These are phyloP conservation scores for Blastobotrys apis DNA, from an alignment of 1,139 yeast species.

Conservation along the genomic window DNA sequence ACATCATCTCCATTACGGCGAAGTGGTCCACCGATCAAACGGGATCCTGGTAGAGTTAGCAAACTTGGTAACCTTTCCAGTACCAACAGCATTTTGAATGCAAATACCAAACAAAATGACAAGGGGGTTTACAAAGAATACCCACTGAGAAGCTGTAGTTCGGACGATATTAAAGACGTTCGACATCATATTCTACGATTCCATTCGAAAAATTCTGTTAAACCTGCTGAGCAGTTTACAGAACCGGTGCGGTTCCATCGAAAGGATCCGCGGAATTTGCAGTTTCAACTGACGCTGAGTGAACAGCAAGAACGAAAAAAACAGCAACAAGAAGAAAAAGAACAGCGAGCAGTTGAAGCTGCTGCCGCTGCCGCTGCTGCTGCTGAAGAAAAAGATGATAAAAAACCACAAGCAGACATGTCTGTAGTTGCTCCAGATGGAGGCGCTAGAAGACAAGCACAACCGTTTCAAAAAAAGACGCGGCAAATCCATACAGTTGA, in stretches of 20 bases:
- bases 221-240: constrained; percentile 65
- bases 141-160: constrained; percentile 67
- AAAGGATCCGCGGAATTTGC: constrained; percentile 87
- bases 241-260: constrained; percentile 84
- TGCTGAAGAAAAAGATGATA: neutral
- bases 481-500: constrained; percentile 76
- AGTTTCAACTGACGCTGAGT: constrained; percentile 67
- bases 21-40: constrained; percentile 1
- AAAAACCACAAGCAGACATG: constrained; percentile 46
- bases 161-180: constrained; percentile 66
- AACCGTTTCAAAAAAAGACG: constrained; percentile 71
- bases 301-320: constrained; percentile 43
- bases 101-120: neutral
- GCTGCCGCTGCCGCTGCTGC: constrained; percentile 39
- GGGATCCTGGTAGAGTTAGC: neutral
- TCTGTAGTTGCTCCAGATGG: constrained; percentile 84
- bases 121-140: constrained; percentile 48
- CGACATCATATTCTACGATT: constrained; percentile 81
- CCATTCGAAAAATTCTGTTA: constrained; percentile 66
- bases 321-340: constrained; percentile 19
- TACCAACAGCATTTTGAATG: neutral
- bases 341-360: constrained; percentile 13
- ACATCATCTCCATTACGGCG: constrained; percentile 6
- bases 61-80: neutral
- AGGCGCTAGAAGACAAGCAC: constrained; percentile 66